Evolutionary conservation across 768 basidiomycete species (phyloP).

Genomic region (Boletus sensibilis): DNA sequence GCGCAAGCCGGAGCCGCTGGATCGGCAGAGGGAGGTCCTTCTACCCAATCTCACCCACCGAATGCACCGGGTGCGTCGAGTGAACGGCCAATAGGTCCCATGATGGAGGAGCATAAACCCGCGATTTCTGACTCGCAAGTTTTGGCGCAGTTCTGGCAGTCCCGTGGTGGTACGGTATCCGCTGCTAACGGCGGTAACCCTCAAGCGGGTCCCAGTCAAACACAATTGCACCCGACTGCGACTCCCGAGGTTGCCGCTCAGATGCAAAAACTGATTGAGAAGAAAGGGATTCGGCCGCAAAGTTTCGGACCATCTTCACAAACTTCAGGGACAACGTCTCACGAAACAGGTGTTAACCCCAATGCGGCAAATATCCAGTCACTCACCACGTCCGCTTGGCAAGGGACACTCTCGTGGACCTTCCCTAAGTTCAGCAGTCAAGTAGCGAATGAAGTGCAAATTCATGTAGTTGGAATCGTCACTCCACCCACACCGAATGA

Average conservation of each 20-base stretch:
- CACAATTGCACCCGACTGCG: not conserved
- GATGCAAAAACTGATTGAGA: conserved; percentile 51
- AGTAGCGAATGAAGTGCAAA: conserved; percentile 39
- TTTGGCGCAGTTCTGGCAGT: conserved; percentile 29
- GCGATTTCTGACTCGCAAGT: conserved; percentile 24
- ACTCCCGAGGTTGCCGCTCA: conserved; percentile 35
- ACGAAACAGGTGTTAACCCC: conserved; percentile 7
- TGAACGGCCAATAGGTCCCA: conserved; percentile 4
- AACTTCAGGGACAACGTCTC: conserved; percentile 16
- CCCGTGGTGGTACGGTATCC: conserved; percentile 22
- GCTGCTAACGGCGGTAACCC: conserved; percentile 2
- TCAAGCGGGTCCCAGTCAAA: conserved; percentile 18
- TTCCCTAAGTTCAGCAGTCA: conserved; percentile 34
- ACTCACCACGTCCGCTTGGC: conserved; percentile 38
- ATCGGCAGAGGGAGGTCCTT: conserved; percentile 8
- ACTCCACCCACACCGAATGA: conserved; percentile 24
- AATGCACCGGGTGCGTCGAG: conserved; percentile 2
- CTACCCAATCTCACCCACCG: conserved; percentile 9
- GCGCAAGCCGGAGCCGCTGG: conserved; percentile 5
- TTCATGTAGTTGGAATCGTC: conserved; percentile 33
- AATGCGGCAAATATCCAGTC: not conserved
- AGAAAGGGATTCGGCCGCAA: conserved; percentile 36
- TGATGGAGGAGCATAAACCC: conserved; percentile 23
- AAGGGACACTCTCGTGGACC: conserved; percentile 47
- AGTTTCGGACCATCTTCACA: conserved; percentile 16